These are phyloP conservation scores for Verticillium nubilum DNA, from an alignment of 2,329 filamentous ascomycete genomes.

Conservation along the genomic window DNA sequence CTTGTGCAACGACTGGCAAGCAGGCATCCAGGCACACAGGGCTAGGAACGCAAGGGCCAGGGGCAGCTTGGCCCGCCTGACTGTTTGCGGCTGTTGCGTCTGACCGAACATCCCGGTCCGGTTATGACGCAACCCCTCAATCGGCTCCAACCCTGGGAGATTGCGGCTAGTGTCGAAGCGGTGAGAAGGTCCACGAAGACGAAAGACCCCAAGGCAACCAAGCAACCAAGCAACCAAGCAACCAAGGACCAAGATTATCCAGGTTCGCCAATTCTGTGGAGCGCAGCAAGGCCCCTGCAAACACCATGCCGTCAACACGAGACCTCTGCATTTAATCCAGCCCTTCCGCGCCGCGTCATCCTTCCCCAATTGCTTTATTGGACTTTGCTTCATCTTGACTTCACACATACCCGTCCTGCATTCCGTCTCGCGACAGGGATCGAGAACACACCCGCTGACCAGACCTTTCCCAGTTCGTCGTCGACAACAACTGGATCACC, in stretches of 20 bases:
- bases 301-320: not conserved
- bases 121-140: conserved; percentile 1
- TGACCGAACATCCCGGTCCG: conserved; percentile 1
- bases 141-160: not conserved
- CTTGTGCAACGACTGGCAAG: not conserved
- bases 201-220: not conserved
- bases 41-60: not conserved
- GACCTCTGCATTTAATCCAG: not conserved
- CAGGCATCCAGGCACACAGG: not conserved
- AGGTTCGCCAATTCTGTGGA: not conserved
- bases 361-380: not conserved
- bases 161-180: not conserved
- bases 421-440: not conserved
- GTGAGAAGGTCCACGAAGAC: not conserved
- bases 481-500: conserved; percentile 84
- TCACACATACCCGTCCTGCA: not conserved
- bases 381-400: not conserved
- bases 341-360: not conserved
- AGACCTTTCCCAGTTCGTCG: conserved; percentile 67
- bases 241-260: not conserved
- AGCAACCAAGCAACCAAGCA: not conserved
- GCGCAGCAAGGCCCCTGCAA: not conserved
- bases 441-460: not conserved
- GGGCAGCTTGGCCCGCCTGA: not conserved
- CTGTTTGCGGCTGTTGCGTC: not conserved